Percentiles rank a stretch among this genome's conserved stretches.
Evolutionary conservation across 2,329 filamentous ascomycete species (phyloP).

Genomic region (Trichophyton verrucosum): DNA sequence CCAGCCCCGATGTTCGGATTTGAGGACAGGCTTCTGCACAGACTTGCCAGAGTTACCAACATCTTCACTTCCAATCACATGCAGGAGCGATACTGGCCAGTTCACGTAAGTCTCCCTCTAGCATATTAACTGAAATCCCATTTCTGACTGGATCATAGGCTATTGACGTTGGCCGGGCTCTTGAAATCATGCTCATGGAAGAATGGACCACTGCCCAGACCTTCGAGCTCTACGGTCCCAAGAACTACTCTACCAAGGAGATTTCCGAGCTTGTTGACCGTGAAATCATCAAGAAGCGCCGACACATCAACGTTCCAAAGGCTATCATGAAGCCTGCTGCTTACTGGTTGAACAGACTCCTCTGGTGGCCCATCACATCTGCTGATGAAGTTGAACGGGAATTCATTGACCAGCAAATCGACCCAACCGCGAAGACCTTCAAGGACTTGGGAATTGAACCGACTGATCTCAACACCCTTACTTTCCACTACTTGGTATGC

Average conservation of each 20-base stretch:
- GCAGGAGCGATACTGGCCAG: constrained; percentile 79
- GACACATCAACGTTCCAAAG: constrained; percentile 87
- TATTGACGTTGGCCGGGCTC: constrained; percentile 77
- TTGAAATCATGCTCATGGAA: constrained; percentile 83
- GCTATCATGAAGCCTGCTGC: constrained; percentile 62
- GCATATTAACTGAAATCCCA: not conserved
- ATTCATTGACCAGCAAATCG: constrained; percentile 85
- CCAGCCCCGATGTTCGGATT: constrained; percentile 90
- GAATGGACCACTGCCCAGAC: constrained; percentile 84
- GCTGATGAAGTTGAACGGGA: constrained; percentile 82
- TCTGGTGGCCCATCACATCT: constrained; percentile 83
- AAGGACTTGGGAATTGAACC: constrained; percentile 85
- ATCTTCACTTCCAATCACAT: constrained; percentile 86
- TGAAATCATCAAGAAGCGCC: constrained; percentile 80
- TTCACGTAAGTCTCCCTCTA: constrained; percentile 55
- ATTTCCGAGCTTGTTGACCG: constrained; percentile 78
- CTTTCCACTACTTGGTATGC: constrained; percentile 85
- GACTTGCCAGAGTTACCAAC: constrained; percentile 67
- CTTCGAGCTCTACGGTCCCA: constrained; percentile 87
- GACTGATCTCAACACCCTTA: constrained; percentile 71
- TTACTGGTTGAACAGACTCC: constrained; percentile 59
- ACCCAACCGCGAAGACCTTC: constrained; percentile 86
- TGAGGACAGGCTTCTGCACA: constrained; percentile 83
- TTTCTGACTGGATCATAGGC: constrained; percentile 39
- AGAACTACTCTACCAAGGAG: constrained; percentile 78